A percentile compares a stretch with the other conserved stretches of the same genome.
These are phyloP conservation scores for Elsinoe necatrix DNA, from an alignment of 2,329 filamentous ascomycete genomes.

Conservation along the genomic window DNA sequence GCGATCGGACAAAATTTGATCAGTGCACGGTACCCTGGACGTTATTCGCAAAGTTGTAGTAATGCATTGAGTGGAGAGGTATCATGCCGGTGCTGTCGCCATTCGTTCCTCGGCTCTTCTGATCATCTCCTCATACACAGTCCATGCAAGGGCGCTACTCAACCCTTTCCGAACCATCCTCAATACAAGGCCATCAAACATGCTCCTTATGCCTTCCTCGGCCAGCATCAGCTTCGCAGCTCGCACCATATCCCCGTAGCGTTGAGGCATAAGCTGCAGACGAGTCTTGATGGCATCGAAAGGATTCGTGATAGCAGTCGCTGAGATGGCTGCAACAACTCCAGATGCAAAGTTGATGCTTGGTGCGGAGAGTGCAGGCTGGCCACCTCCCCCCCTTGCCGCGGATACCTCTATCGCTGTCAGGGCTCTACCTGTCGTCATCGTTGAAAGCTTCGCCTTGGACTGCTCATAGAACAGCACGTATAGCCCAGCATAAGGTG, in stretches of 20 bases:
- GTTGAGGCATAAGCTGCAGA: slow-evolving; percentile 76
- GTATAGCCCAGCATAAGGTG: slow-evolving; percentile 93
- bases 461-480: slow-evolving; percentile 86
- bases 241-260: slow-evolving; percentile 74
- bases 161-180: slow-evolving; percentile 86
- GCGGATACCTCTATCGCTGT: slow-evolving; percentile 17
- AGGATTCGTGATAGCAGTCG: slow-evolving; percentile 85
- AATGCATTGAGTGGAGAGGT: slow-evolving; percentile 11
- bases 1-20: too few species aligned
- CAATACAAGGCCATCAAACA: slow-evolving; percentile 79
- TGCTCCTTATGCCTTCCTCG: slow-evolving; percentile 69
- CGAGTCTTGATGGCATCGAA: slow-evolving; percentile 96
- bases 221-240: slow-evolving; percentile 68
- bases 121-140: slow-evolving; percentile 88
- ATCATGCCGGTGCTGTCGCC: slow-evolving; percentile 20
- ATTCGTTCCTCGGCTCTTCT: slow-evolving; percentile 52
- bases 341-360: slow-evolving; percentile 81
- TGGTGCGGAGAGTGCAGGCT: slow-evolving; percentile 39
- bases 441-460: slow-evolving; percentile 53
- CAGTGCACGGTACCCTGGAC: too few species aligned
- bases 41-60: not conserved
- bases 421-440: slow-evolving; percentile 22
- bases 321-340: slow-evolving; percentile 68
- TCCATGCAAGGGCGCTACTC: slow-evolving; percentile 94
- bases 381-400: slow-evolving; percentile 2